These are phyloP conservation scores for Platanus orientalis DNA, from an alignment of 164 flowering plant species.

Conservation along the genomic window DNA sequence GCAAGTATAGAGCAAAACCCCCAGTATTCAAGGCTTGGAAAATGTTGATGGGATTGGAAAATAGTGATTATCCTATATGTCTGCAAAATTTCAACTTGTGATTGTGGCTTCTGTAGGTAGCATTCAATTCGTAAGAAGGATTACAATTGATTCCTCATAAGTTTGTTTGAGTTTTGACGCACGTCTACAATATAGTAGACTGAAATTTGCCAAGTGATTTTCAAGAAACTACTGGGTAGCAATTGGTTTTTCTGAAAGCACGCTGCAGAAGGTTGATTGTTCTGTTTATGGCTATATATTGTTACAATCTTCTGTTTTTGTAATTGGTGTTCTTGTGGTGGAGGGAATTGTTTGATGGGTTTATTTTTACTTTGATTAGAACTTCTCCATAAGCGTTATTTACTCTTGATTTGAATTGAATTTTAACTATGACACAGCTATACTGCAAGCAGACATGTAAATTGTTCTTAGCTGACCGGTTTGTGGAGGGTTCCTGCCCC, in stretches of 20 bases:
- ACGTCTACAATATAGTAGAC: constrained; percentile 91
- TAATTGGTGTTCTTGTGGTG: neutral
- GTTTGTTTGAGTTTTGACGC: constrained; percentile 91
- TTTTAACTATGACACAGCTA: constrained; percentile 42
- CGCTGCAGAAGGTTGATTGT: constrained; percentile 70
- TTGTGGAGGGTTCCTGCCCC: constrained; percentile 93
- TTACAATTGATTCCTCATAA: constrained; percentile 82
- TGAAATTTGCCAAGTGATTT: constrained; percentile 84
- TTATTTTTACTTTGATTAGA: neutral
- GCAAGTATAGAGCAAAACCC: too few species aligned
- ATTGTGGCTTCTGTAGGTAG: constrained; percentile 42
- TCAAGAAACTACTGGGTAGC: constrained; percentile 70
- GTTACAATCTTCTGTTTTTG: neutral
- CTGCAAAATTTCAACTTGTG: neutral
- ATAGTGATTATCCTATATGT: too few species aligned
- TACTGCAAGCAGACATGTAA: constrained; percentile 80
- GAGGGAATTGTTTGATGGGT: neutral
- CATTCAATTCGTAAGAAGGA: constrained; percentile 82
- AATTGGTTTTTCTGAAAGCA: constrained; percentile 85
- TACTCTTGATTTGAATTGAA: constrained; percentile 4
- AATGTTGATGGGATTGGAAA: neutral
- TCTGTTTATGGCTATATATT: neutral
- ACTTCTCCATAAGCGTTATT: neutral
- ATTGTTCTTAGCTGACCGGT: constrained; percentile 83
- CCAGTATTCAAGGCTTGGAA: neutral